Evolutionary conservation across 1,284 basidiomycete genomes (phyloP), one percentile per base, ranked within the genome.

Genomic region (Neonothopanus nambi): DNA sequence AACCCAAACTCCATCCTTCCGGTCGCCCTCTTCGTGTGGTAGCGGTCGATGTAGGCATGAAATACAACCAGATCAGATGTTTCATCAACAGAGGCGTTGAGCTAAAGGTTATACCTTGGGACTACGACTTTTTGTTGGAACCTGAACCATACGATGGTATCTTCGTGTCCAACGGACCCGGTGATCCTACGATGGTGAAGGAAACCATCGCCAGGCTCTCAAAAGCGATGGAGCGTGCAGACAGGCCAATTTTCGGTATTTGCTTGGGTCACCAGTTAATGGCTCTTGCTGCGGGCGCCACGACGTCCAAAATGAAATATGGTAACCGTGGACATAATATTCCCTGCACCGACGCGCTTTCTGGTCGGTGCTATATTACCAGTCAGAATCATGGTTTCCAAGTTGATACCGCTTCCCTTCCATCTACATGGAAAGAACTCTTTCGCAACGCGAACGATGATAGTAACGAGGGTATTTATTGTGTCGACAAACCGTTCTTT

Each of bases 381-480:
- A 95, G 91, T 66, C 97, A 99, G 74, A 99, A 99, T 71, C 97
- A 99, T 73, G 97, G 97, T 65, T 99, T 88, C 77, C 91, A 98
- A 68, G 97, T 99, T 59, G 90, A 99, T 67, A 81, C 87, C 1
- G 69, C 76, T 6, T 84, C 92, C 2, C 84, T 99, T 55, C 90
- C 91, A 18, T 59, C 70, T 3, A 93, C 91, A 15, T 99, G 97
- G 97, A 88, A 89, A 67, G 93, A 95, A 66, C 79, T 99, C 24
- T 99, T 98, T 78, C 80, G 81, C 65, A 99, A 99, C 67, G 96
- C 97, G 54, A 99, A 99, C 74, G 97, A 99, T 67, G 85, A 84
- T 54, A 95, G 91, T 66, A 99, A 99, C 71, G 97, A 99, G 72
- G 97, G 97, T 63, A 97, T 99, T 65, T 97, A 95, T 76, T 93